phyloP scores from a whole-genome alignment of 1,284 basidiomycete genomes.

The Pseudomicrostroma phylloplanum region DNA sequence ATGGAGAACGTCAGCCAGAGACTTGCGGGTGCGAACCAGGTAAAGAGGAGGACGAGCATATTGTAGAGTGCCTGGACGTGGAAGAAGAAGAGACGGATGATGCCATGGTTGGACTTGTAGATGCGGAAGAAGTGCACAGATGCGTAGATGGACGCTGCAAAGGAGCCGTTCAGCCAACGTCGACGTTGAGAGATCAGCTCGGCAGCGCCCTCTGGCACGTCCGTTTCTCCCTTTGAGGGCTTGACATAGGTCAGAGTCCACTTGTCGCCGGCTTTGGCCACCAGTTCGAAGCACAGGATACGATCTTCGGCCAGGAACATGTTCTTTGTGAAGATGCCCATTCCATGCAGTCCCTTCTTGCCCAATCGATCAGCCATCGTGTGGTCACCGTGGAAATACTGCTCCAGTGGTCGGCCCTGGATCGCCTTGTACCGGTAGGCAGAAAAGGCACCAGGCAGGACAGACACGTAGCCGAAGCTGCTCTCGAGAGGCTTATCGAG shows the following conservation, averaged over 20 bases:
- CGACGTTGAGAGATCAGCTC: slow-evolving; percentile 78
- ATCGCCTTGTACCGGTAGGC: slow-evolving; percentile 89
- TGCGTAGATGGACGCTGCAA: slow-evolving; percentile 87
- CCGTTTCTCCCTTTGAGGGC: slow-evolving; percentile 87
- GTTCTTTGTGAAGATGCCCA: slow-evolving; percentile 85
- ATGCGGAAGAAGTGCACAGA: slow-evolving; percentile 86
- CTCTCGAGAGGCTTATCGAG: slow-evolving; percentile 83
- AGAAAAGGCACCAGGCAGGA: slow-evolving; percentile 92
- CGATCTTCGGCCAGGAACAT: slow-evolving; percentile 61
- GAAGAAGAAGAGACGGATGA: slow-evolving; percentile 83
- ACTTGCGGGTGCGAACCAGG: slow-evolving; percentile 87
- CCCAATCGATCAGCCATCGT: slow-evolving; percentile 74
- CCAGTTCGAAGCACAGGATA: slow-evolving; percentile 93
- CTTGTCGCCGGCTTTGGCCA: slow-evolving; percentile 72
- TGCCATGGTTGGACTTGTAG: slow-evolving; percentile 74
- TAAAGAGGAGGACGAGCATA: slow-evolving; percentile 78
- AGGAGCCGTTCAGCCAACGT: slow-evolving; percentile 93
- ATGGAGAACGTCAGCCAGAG: slow-evolving; percentile 93
- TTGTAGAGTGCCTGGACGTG: slow-evolving; percentile 92
- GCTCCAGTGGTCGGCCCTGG: slow-evolving; percentile 81
- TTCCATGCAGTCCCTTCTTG: slow-evolving; percentile 87
- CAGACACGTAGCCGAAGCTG: slow-evolving; percentile 82
- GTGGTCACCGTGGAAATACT: slow-evolving; percentile 98
- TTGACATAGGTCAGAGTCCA: slow-evolving; percentile 94
- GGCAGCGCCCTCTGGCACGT: slow-evolving; percentile 80